These are phyloP conservation scores for Trichodelitschia bisporula DNA, from an alignment of 495 filamentous ascomycete genomes.

Conservation along the genomic window DNA sequence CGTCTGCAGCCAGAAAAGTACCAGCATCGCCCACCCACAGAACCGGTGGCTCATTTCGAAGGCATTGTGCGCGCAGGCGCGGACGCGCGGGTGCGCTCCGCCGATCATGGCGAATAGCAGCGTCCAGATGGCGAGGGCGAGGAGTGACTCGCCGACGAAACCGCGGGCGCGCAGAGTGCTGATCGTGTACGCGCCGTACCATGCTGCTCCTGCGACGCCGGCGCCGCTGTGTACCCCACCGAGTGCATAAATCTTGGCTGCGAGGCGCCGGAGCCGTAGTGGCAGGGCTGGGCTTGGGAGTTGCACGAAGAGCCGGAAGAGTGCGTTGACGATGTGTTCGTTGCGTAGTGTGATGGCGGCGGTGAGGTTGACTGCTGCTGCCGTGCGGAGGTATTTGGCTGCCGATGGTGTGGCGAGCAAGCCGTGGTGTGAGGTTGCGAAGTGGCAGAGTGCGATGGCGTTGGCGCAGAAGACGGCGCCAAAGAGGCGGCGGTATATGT, in stretches of 20 bases:
- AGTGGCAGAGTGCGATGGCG: not conserved
- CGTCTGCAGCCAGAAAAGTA: slow-evolving; percentile 14
- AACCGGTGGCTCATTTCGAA: slow-evolving; percentile 34
- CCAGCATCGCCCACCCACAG: slow-evolving; percentile 25
- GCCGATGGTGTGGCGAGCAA: too few species aligned
- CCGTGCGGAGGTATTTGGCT: slow-evolving; percentile 5
- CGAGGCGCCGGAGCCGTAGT: slow-evolving; percentile 6
- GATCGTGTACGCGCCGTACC: slow-evolving; percentile 4
- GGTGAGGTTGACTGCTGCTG: slow-evolving; percentile 6
- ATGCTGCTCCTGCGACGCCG: slow-evolving; percentile 8
- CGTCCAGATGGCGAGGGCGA: slow-evolving; percentile 2
- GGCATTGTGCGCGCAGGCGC: slow-evolving; percentile 24
- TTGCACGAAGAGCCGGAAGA: slow-evolving; percentile 5
- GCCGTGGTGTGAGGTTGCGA: too few species aligned
- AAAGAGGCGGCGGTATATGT: not conserved
- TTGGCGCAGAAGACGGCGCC: not conserved
- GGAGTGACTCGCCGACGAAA: not conserved
- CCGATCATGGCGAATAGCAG: slow-evolving; percentile 21
- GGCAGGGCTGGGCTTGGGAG: slow-evolving; percentile 5
- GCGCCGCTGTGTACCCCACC: slow-evolving; percentile 9
- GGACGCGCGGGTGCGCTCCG: slow-evolving; percentile 21
- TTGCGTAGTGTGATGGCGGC: slow-evolving; percentile 7
- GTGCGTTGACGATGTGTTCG: slow-evolving; percentile 6
- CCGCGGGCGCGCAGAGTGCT: not conserved
- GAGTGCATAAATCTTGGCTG: slow-evolving; percentile 6